Evolutionary conservation across 2,329 filamentous ascomycete genomes (phyloP).

Genomic region (Phyllosticta citriasiana): DNA sequence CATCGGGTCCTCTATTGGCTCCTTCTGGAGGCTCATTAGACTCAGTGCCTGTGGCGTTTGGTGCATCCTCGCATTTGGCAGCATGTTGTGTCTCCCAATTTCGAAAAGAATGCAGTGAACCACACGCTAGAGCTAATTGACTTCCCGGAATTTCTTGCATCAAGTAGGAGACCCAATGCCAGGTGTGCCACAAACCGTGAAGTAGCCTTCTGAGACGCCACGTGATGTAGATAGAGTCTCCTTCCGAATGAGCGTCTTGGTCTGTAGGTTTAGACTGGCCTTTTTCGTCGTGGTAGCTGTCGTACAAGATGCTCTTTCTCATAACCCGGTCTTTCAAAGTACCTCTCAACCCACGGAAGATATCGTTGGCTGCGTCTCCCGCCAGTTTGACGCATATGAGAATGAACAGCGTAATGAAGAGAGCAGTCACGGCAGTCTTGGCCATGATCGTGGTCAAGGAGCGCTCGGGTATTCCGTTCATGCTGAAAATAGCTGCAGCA

Average conservation of each 20-base stretch:
- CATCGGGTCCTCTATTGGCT: neutral
- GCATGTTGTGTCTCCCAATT: neutral
- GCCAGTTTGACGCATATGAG: neutral
- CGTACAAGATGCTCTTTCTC: neutral
- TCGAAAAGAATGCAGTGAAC: neutral
- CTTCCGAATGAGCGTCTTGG: neutral
- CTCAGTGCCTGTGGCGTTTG: no score
- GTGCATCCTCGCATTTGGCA: no score
- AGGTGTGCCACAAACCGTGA: neutral
- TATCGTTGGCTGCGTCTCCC: neutral
- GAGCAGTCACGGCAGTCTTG: neutral
- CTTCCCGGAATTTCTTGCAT: neutral
- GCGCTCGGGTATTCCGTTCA: slow-evolving; percentile 17
- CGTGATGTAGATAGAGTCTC: neutral
- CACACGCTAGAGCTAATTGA: neutral
- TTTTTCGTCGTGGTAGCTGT: neutral
- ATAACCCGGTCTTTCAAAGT: neutral
- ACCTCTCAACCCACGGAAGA: neutral
- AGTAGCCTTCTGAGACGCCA: neutral
- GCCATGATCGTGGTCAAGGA: neutral
- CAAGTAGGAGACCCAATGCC: neutral
- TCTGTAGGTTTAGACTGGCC: neutral
- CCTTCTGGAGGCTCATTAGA: neutral
- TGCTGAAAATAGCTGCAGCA: slow-evolving; percentile 24
- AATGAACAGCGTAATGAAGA: neutral